phyloP scores from a whole-genome alignment of 2,329 filamentous ascomycete species.

The Arthrobotrys sinensis region DNA sequence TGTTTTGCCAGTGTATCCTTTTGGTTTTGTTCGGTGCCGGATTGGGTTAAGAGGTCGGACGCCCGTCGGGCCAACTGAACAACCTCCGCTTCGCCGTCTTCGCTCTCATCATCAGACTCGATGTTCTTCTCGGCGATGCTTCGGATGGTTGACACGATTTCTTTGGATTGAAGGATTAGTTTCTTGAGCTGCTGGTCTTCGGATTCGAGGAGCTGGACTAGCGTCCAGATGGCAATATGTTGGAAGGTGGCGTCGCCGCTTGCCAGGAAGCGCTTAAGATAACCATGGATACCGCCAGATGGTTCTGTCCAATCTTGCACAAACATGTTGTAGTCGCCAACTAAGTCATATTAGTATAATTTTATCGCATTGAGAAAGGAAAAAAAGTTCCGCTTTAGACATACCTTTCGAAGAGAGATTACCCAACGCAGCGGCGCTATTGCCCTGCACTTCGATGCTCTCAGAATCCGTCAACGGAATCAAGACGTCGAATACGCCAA shows the following conservation, averaged over 20 bases:
- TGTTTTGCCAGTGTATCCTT: constrained; percentile 74
- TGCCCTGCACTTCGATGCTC: constrained; percentile 98
- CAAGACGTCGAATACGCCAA: constrained; percentile 95
- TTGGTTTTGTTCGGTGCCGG: constrained; percentile 80
- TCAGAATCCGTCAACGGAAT: constrained; percentile 95
- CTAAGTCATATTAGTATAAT: constrained; percentile 70
- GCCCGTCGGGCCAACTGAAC: constrained; percentile 83
- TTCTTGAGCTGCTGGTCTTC: constrained; percentile 91
- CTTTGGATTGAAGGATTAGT: constrained; percentile 88
- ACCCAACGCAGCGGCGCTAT: constrained; percentile 94
- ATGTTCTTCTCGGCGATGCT: constrained; percentile 90
- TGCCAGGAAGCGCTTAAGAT: constrained; percentile 90
- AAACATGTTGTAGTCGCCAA: constrained; percentile 97
- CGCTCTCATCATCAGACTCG: constrained; percentile 80
- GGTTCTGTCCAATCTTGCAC: constrained; percentile 94
- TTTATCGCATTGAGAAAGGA: background rate
- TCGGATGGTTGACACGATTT: constrained; percentile 92
- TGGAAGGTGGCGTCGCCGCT: constrained; percentile 98
- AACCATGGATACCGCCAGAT: constrained; percentile 94
- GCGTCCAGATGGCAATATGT: constrained; percentile 98
- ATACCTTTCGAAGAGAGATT: constrained; percentile 97
- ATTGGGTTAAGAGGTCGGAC: constrained; percentile 85
- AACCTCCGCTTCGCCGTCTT: constrained; percentile 65
- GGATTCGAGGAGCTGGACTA: constrained; percentile 94
- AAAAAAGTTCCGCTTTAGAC: background rate